phyloP scores from a whole-genome alignment of 2,329 filamentous ascomycete species.

The Phyllosticta citribraziliensis region DNA sequence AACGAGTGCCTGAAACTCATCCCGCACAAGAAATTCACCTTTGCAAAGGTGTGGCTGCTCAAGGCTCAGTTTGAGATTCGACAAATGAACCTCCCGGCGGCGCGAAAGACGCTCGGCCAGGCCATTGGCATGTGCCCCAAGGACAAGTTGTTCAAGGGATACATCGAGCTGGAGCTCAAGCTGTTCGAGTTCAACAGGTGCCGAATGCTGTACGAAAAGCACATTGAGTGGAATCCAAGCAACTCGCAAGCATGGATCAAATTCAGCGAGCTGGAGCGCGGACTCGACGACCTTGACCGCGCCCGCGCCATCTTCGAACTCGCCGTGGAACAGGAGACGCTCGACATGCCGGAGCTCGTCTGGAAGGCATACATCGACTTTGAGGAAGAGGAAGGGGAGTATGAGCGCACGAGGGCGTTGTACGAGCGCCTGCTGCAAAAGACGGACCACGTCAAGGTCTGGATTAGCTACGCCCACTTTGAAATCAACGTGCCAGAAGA shows the following conservation, averaged over 20 bases:
- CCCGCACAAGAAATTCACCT: conserved; percentile 94
- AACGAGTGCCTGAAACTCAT: conserved; percentile 77
- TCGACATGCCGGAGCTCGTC: conserved; percentile 95
- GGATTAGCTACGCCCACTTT: conserved; percentile 98
- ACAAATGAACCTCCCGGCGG: conserved; percentile 67
- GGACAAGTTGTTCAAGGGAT: conserved; percentile 87
- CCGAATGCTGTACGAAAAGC: conserved; percentile 85
- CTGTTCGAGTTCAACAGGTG: conserved; percentile 91
- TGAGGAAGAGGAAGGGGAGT: conserved; percentile 90
- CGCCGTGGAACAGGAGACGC: conserved; percentile 66
- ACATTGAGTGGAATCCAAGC: conserved; percentile 80
- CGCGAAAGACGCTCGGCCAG: conserved; percentile 80
- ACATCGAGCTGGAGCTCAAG: conserved; percentile 85
- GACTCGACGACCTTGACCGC: conserved; percentile 80
- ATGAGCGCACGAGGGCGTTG: conserved; percentile 66
- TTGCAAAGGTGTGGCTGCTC: conserved; percentile 91
- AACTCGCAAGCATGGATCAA: conserved; percentile 95
- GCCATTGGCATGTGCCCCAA: conserved; percentile 94
- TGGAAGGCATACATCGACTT: conserved; percentile 99
- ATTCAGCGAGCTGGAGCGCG: conserved; percentile 87
- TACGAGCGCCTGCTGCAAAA: conserved; percentile 89
- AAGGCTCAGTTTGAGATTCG: conserved; percentile 91
- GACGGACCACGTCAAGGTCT: conserved; percentile 98
- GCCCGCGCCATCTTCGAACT: conserved; percentile 87
- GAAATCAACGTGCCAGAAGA: conserved; percentile 86